Base-by-base conservation (phyloP, 164 flowering plant species). In the Sextonia rubra region DNA sequence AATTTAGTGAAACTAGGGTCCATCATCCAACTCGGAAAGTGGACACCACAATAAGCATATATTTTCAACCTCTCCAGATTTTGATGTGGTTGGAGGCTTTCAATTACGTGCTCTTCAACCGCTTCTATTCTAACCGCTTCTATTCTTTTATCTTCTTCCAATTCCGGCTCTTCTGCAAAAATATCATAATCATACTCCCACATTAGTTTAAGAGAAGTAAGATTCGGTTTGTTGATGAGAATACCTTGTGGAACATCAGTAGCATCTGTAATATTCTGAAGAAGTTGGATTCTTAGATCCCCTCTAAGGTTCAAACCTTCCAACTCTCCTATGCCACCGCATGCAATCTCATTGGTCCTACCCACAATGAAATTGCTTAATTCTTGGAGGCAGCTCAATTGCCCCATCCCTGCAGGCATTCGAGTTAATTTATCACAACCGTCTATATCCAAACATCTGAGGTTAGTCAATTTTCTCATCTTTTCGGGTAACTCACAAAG, bases 11-110 rank as follows among this genome's bases (percentile, higher is more conserved):
- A 12, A 12, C 27, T 4, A n/a, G 27, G 12, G 4, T 23, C 30
- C 27, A 4, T 24, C 60, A 65, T 30, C 86, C 84, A 81, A 14
- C 20, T 0, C 26, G 83, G 81, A 48, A 81, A 72, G 0, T 2
- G n/a, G 17, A 12, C 3, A 12, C 84, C 86, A 7, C 55, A 25
- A 27, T 76, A 83, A 0, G 22, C 71, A 2, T 22, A 23, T 18
- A 83, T 25, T 2, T 7, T 8, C 66, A 81, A 30, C 22, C 8
- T 69, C 27, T 76, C 70, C 4, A 80, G 27, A 60, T 66, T 69
- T 47, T 0, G 1, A 30, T 78, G 75, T 6, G 86, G 84, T 25
- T 76, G 32, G n/a, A 81, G 80, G 14, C 68, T 4, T 3, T 52
- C 20, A 12, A 81, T 60, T 37, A 37, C 11, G 9, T 37, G 44